Base-by-base conservation (phyloP, 2,329 filamentous ascomycete genomes). In the Corynespora cassiicola region DNA sequence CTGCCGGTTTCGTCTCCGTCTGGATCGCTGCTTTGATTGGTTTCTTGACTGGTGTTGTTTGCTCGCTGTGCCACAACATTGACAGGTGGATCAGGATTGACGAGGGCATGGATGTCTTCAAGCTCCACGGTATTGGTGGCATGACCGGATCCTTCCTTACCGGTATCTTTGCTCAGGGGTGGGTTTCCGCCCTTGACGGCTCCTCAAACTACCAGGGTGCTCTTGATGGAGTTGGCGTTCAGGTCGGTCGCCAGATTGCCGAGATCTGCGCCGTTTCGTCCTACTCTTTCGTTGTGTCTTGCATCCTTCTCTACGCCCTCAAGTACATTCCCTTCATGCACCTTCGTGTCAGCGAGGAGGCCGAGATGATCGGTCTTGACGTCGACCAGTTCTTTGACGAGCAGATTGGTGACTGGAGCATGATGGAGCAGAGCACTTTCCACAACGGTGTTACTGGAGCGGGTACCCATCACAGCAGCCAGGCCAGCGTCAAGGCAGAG, bases 61-160 rank as follows among this genome's bases (percentile, higher is more conserved):
- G 78, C 58, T 70, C 75, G 7, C 56, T 68, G 2, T 66, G 75
- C 24, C 72, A 78, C 42, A 64, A 80, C 43, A 51, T 81, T 42
- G 79, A 81, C 53, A 68, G 75, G 17, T 79, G 76, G 74, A 56
- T 81, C 19, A 64, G 63, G 41, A 77, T 81, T 42, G 79, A 82
- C 48, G 79, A 82, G 45, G 76, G 78, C 8, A 75, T 82, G 56
- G 77, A 82, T 45, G 77, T 82, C 26, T 82, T 82, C 70, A 81
- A 79, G 55, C 72, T 81, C 9, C 79, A 82, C 56, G 78, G 76
- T 11, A 70, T 80, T 16, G 80, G 79, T 25, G 80, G 79, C 15
- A 80, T 81, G 66, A 66, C 76, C 24, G 80, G 80, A 7, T 76
- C 76, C 18, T 79, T 82, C 62, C 56, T 82, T 30, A 82, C 79